Percentiles rank a stretch among this genome's conserved stretches.
Evolutionary conservation across 352 stramenopile genomes (phyloP).

Genomic region (Globisporangium takayamanum): DNA sequence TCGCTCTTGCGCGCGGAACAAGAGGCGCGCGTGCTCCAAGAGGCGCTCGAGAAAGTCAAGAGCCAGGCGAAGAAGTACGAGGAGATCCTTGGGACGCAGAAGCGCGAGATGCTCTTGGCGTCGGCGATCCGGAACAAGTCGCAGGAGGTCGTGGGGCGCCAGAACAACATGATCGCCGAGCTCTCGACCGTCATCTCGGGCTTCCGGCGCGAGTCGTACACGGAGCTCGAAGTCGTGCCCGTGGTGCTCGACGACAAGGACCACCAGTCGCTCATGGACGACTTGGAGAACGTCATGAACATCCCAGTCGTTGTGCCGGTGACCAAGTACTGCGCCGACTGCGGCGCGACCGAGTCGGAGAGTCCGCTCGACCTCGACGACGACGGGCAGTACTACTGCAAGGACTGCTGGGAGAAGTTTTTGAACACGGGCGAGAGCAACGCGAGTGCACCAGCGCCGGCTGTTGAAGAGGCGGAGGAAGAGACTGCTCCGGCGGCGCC

Average conservation of each 20-base stretch:
- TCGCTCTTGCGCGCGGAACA: slow-evolving; percentile 58
- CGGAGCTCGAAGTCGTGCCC: slow-evolving; percentile 57
- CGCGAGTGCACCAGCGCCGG: not conserved
- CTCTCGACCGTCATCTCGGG: slow-evolving; percentile 61
- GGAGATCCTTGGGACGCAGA: slow-evolving; percentile 67
- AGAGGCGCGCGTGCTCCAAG: slow-evolving; percentile 68
- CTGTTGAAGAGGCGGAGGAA: not conserved
- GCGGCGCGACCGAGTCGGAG: slow-evolving; percentile 66
- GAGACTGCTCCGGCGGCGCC: not conserved
- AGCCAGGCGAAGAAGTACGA: slow-evolving; percentile 83
- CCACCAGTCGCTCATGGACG: slow-evolving; percentile 64
- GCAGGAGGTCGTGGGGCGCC: slow-evolving; percentile 63
- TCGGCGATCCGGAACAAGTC: slow-evolving; percentile 69
- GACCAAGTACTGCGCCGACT: slow-evolving; percentile 77
- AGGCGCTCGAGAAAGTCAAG: slow-evolving; percentile 81
- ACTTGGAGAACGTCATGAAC: slow-evolving; percentile 75
- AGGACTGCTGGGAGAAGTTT: slow-evolving; percentile 86
- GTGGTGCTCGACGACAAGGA: slow-evolving; percentile 52
- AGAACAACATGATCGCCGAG: slow-evolving; percentile 82
- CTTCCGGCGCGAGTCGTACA: slow-evolving; percentile 74
- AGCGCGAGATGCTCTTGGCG: slow-evolving; percentile 57
- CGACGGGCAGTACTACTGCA: slow-evolving; percentile 83
- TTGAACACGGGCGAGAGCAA: slow-evolving; percentile 34
- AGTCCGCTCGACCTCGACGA: slow-evolving; percentile 75
- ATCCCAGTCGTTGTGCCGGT: slow-evolving; percentile 70